Conservation (phyloP, 2,329 filamentous ascomycete genomes). For the Parascedosporium putredinis region DNA sequence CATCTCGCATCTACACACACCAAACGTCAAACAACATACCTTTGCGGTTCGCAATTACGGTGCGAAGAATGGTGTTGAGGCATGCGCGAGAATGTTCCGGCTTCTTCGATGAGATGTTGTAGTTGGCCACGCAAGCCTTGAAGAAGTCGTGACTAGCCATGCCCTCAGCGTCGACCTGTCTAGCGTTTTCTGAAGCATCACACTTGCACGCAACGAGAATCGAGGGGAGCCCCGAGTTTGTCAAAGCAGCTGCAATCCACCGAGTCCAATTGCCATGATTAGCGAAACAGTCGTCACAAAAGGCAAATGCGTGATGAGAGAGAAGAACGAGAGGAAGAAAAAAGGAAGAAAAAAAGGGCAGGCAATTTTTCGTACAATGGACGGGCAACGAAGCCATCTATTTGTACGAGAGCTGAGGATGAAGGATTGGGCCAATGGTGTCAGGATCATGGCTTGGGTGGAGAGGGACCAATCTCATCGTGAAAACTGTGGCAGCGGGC, state of each 20-base stretch:
- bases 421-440: too few species aligned
- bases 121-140: constrained; percentile 58
- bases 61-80: constrained; percentile 63
- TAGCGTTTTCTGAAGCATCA: constrained; percentile 60
- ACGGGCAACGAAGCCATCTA: too few species aligned
- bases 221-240: constrained; percentile 62
- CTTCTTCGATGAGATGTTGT: constrained; percentile 60
- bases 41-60: constrained; percentile 55
- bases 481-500: too few species aligned
- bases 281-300: not conserved
- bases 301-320: not conserved
- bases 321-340: not conserved
- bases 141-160: constrained; percentile 54
- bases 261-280: not conserved
- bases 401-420: too few species aligned
- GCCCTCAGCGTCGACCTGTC: constrained; percentile 59
- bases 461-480: too few species aligned
- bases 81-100: constrained; percentile 66
- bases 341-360: not conserved
- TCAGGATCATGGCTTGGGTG: too few species aligned
- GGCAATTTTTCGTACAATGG: too few species aligned
- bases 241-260: constrained; percentile 54
- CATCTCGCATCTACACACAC: too few species aligned
- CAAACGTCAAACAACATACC: constrained; percentile 42
- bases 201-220: constrained; percentile 85